phyloP scores from a whole-genome alignment of 306 rosid species.

The Senna siamea region DNA sequence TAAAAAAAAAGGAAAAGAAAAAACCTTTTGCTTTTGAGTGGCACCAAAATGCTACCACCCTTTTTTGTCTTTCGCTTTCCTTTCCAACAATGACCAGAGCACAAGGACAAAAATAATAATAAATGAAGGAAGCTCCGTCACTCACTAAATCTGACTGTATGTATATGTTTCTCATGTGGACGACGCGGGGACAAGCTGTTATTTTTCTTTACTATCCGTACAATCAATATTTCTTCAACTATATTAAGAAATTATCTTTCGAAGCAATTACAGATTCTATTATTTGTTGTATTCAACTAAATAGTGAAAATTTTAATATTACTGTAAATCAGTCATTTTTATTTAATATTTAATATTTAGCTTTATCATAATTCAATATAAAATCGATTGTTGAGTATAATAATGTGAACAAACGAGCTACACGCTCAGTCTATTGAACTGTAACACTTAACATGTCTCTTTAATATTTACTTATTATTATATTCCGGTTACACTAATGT shows the following conservation, averaged over 20 bases:
- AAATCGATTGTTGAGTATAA: no score
- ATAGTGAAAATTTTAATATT: no score
- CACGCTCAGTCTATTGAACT: not conserved
- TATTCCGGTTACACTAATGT: not conserved
- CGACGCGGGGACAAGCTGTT: no score
- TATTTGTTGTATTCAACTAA: no score
- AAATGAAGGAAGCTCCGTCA: not conserved
- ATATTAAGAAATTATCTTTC: no score
- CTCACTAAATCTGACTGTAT: not conserved
- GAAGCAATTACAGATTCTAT: no score
- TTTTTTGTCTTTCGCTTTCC: slow-evolving; percentile 11
- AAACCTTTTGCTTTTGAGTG: slow-evolving; percentile 25
- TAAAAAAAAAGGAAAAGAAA: not conserved
- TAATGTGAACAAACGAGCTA: not conserved
- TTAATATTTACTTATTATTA: not conserved
- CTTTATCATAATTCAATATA: no score
- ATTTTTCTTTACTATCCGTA: no score
- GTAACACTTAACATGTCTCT: not conserved
- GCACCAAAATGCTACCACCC: slow-evolving; percentile 17
- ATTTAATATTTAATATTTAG: no score
- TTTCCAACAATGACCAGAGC: not conserved
- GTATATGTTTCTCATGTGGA: no score
- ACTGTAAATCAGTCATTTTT: no score
- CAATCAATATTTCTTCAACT: no score
- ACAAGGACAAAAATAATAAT: not conserved